Base-by-base conservation (phyloP, 768 basidiomycete genomes). In the Lactarius akahatsu region DNA sequence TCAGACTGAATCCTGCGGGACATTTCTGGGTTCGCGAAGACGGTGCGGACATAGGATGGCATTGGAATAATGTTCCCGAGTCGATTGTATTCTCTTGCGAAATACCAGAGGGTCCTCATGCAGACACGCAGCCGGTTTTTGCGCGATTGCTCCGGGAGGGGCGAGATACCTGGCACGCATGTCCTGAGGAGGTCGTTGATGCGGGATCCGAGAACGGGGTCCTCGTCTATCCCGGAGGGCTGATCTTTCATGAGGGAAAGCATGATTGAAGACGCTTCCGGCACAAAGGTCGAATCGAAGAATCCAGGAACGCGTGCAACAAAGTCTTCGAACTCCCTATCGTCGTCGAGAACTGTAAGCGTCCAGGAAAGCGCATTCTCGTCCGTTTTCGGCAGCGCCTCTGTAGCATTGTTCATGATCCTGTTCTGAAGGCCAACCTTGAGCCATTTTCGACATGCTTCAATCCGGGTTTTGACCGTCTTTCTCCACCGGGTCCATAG, bases 81-180 rank as follows among this genome's bases (percentile, higher is more conserved):
- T 4, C 5, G 9, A 6, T 26, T 52, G 50, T 52, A 52, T 52
- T 52, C 50, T 52, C 5, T 26, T 26, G 50, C 45, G 11, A 43
- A 64, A 57, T 58, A 64, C 63, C 63, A 64, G 20, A 64, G 45
- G 11, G 43, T 40, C 45, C 36, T 57, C 41, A 64, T 9, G 57
- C 63, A 64, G 26, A 52, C 11, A 5, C 50, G 50, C 13, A 52
- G 26, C 15, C 50, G 13, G 50, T 26, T 52, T 26, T 6, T 52
- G 2, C 50, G 50, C 23, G 2, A 52, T 26, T 52, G 23, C n/a
- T 57, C 63, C 16, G 13, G 43, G 3, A 64, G 57, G 7, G 57
- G 57, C 7, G 63, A 64, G 10, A 18, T 28, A 1, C 56, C 63
- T 18, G 34, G 16, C 11, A 47, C 6, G 13, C 63, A 64, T 5